Evolutionary conservation across 2,329 filamentous ascomycete genomes (phyloP).

Genomic region (Phoma sp.): DNA sequence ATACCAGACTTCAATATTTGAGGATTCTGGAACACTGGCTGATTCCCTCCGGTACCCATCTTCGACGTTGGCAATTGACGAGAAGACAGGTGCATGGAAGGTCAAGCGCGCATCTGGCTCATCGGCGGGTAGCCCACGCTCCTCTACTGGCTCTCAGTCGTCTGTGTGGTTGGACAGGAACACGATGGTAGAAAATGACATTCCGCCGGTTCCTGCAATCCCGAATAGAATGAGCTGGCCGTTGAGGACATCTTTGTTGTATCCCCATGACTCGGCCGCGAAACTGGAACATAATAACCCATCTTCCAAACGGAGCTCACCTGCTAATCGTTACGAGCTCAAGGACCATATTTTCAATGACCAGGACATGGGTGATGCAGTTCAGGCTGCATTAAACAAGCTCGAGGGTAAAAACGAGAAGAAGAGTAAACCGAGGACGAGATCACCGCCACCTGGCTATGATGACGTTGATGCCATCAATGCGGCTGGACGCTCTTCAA

Average conservation of each 20-base stretch:
- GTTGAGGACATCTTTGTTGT: slow-evolving; percentile 1
- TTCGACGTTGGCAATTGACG: slow-evolving; percentile 41
- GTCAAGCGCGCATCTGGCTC: slow-evolving; percentile 36
- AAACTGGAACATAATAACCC: slow-evolving; percentile 23
- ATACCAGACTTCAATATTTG: slow-evolving; percentile 39
- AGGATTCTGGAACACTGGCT: slow-evolving; percentile 40
- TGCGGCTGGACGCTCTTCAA: slow-evolving; percentile 4
- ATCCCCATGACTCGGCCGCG: slow-evolving; percentile 13
- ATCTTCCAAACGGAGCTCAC: slow-evolving; percentile 12
- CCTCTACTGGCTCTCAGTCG: slow-evolving; percentile 18
- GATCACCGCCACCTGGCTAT: slow-evolving; percentile 13
- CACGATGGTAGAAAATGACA: slow-evolving; percentile 19
- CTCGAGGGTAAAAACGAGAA: slow-evolving; percentile 26
- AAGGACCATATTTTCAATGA: slow-evolving; percentile 26
- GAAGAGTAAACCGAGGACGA: slow-evolving; percentile 7
- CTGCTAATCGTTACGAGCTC: slow-evolving; percentile 22
- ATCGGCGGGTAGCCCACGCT: slow-evolving; percentile 17
- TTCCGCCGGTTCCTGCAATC: slow-evolving; percentile 36
- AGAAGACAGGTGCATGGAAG: slow-evolving; percentile 41
- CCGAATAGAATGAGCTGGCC: slow-evolving; percentile 20
- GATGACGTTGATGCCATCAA: slow-evolving; percentile 7
- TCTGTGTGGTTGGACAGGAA: slow-evolving; percentile 27
- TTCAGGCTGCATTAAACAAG: slow-evolving; percentile 26
- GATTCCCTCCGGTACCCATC: slow-evolving; percentile 42
- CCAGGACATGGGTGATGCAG: slow-evolving; percentile 24